Base-by-base conservation (phyloP, 2,329 filamentous ascomycete genomes). In the Uncinocarpus reesii region DNA sequence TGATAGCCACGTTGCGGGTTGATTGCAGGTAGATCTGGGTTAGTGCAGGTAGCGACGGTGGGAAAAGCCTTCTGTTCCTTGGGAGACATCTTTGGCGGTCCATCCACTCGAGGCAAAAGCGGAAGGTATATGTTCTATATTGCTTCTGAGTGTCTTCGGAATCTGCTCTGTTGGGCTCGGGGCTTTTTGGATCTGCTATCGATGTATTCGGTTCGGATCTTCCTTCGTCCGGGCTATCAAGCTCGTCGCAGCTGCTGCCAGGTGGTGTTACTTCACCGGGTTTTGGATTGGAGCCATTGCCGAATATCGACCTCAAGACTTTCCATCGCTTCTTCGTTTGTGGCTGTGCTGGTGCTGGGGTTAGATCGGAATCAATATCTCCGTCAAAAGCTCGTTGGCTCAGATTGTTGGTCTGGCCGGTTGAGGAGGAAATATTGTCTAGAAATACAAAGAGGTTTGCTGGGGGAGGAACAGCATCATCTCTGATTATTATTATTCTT, bases 401-500 rank as follows among this genome's bases (percentile, higher is more conserved):
- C 63, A 59, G 18, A 29, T n/a, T 18, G 13, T 20, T 42, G 29
- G 18, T 11, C 7, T 26, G 23, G 13, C 11, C 37, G 15, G 18
- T 26, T 55, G 52, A 11, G 2, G 65, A 60, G 46, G 71, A 63
- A 44, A 56, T 47, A 32, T 53, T 49, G 34, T 54, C 54, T 5
- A 56, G 35, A 34, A 49, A 54, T 69, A 56, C 81, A 81, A 13
- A 79, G 68, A 47, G 72, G 61, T 31, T 67, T 42, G 67, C 65
- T 42, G 73, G 70, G 28, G 73, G 68, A 40, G 76, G 60, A 49
- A 75, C 72, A 54, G 74, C 78, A 62, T 95, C 88, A 54, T 85
- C 89, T 49, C 87, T 81, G 55, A 95, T 84, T 57, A 95, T 95
- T 65, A 94, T 79, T 52, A 95, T 85, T 52, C 85, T 78, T 59